Evolutionary conservation across 2,329 filamentous ascomycete genomes (phyloP).

Genomic region (Diaporthe nobilis): DNA sequence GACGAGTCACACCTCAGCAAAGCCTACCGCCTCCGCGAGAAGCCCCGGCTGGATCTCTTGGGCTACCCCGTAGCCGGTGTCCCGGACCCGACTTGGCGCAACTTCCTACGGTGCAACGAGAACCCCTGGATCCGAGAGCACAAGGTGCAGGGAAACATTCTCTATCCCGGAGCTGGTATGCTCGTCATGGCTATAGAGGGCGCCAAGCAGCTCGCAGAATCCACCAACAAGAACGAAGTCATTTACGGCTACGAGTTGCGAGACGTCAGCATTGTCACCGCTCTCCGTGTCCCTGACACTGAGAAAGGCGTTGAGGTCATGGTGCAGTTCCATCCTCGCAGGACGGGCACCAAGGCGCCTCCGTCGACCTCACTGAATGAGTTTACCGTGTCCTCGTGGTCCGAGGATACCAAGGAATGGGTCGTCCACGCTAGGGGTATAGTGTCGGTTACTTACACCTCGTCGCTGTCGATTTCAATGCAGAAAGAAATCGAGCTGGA

Average conservation of each 20-base stretch:
- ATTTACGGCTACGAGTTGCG: slow-evolving; percentile 44
- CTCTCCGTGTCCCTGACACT: slow-evolving; percentile 42
- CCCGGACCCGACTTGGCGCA: slow-evolving; percentile 64
- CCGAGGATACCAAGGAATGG: slow-evolving; percentile 2
- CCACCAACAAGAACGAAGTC: background rate
- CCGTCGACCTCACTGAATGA: background rate
- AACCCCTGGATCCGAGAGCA: slow-evolving; percentile 72
- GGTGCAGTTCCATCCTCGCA: slow-evolving; percentile 41
- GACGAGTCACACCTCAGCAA: slow-evolving; percentile 41
- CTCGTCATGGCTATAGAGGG: slow-evolving; percentile 56
- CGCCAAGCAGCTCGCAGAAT: slow-evolving; percentile 25
- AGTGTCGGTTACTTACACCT: background rate
- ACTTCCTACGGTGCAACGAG: slow-evolving; percentile 61
- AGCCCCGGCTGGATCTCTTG: slow-evolving; percentile 60
- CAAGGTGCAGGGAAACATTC: slow-evolving; percentile 67
- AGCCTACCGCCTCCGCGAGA: slow-evolving; percentile 57
- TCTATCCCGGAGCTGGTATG: slow-evolving; percentile 69
- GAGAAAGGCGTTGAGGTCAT: slow-evolving; percentile 44
- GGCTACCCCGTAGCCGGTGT: slow-evolving; percentile 59
- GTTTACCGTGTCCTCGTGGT: slow-evolving; percentile 29
- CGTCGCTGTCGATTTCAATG: slow-evolving; percentile 1
- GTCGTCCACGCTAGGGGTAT: background rate
- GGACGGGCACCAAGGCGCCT: slow-evolving; percentile 39
- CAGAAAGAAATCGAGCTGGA: slow-evolving; percentile 13
- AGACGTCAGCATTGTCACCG: slow-evolving; percentile 44